A percentile compares a stretch with the other conserved stretches of the same genome.
phyloP scores from a whole-genome alignment of 176 grass and related monocot species.

The Avena sativa region DNA sequence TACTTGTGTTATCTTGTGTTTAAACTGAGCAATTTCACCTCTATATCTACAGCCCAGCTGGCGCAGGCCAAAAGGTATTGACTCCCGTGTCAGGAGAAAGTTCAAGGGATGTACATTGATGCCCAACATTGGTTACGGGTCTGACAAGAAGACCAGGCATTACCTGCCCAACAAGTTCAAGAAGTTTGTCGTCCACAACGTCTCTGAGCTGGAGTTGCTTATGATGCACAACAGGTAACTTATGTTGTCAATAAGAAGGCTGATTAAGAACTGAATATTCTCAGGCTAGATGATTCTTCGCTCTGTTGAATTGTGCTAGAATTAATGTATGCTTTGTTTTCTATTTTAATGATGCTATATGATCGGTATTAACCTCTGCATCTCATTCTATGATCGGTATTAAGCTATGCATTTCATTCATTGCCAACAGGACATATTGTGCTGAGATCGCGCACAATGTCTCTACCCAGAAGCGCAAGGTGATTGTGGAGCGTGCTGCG shows the following conservation, averaged over 20 bases:
- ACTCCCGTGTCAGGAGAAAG: slow-evolving; percentile 85
- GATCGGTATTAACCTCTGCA: not conserved
- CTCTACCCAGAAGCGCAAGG: slow-evolving; percentile 87
- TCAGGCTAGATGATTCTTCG: not conserved
- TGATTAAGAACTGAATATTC: not conserved
- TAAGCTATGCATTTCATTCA: not conserved
- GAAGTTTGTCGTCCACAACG: slow-evolving; percentile 90
- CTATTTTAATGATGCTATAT: not conserved
- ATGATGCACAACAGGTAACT: slow-evolving; percentile 93
- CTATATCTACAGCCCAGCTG: slow-evolving; percentile 62
- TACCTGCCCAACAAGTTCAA: slow-evolving; percentile 90
- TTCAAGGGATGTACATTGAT: slow-evolving; percentile 88
- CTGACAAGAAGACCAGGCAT: slow-evolving; percentile 84
- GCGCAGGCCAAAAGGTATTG: slow-evolving; percentile 94
- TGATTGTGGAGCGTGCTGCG: slow-evolving; percentile 71
- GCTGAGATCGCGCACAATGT: slow-evolving; percentile 83
- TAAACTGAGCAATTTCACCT: not conserved
- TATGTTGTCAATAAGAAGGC: not conserved
- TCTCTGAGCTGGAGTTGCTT: slow-evolving; percentile 75
- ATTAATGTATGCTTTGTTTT: not conserved
- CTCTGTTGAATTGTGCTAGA: not conserved
- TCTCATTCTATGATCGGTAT: not conserved
- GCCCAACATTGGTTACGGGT: slow-evolving; percentile 91
- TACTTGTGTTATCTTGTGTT: slow-evolving; percentile 1
- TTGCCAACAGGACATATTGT: slow-evolving; percentile 65